Percentiles rank a stretch among this genome's conserved stretches.
Conservation (phyloP, 148 eudicot genomes). For the Silene latifolia region DNA sequence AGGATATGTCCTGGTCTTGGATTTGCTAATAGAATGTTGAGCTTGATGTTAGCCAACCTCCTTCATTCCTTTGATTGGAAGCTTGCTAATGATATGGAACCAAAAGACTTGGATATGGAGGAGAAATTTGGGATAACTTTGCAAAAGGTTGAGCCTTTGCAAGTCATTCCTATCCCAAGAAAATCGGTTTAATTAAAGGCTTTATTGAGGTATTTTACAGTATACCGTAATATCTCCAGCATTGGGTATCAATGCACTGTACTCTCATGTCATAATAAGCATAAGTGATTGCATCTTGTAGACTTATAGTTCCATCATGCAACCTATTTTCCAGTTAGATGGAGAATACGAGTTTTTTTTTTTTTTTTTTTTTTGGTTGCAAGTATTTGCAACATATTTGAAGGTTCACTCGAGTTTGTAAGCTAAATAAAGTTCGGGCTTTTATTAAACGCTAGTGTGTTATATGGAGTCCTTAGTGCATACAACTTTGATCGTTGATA, state of each 20-base stretch:
- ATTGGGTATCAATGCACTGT: too few relatives aligned
- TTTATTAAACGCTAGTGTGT: too few relatives aligned
- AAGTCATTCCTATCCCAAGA: slow-evolving; percentile 20
- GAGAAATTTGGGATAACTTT: slow-evolving; percentile 50
- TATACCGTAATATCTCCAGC: too few relatives aligned
- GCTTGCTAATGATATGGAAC: slow-evolving; percentile 30
- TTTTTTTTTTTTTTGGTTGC: background rate
- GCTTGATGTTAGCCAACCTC: slow-evolving; percentile 45
- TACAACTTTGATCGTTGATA: too few relatives aligned
- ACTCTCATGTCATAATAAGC: background rate
- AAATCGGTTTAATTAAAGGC: background rate
- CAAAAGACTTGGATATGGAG: slow-evolving; percentile 39
- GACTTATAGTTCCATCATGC: background rate
- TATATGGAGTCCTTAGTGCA: too few relatives aligned
- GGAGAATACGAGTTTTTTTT: background rate
- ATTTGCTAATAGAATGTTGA: slow-evolving; percentile 37
- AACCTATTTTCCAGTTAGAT: background rate
- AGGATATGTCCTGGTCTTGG: slow-evolving; percentile 68
- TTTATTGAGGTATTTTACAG: too few relatives aligned
- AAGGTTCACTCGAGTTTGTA: background rate
- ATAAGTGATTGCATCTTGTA: background rate
- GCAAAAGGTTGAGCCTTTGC: slow-evolving; percentile 33
- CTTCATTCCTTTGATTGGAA: slow-evolving; percentile 60
- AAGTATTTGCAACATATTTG: background rate
- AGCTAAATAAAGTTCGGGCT: too few relatives aligned